These are phyloP conservation scores for Tagetes erecta DNA, from an alignment of 129 eudicot species.

Conservation along the genomic window DNA sequence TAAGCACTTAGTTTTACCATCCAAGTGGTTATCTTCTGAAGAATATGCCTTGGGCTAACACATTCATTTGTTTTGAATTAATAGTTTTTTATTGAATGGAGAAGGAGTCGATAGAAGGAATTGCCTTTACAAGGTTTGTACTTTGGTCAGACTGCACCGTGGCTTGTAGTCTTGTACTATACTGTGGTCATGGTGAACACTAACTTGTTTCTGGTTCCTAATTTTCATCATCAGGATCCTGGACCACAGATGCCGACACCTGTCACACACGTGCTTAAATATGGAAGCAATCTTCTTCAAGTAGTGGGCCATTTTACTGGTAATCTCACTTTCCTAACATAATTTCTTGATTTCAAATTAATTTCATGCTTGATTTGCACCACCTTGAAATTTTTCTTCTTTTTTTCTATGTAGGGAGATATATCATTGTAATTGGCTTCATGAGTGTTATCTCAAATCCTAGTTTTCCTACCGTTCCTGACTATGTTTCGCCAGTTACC, in stretches of 20 bases:
- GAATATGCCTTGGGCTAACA: slow-evolving; percentile 15
- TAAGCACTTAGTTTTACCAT: slow-evolving; percentile 26
- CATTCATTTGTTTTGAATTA: slow-evolving; percentile 10
- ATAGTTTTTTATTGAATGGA: slow-evolving; percentile 75
- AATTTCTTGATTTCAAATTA: background rate
- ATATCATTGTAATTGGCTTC: slow-evolving; percentile 56
- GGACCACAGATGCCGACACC: slow-evolving; percentile 82
- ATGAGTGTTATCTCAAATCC: slow-evolving; percentile 53
- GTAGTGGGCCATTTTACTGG: slow-evolving; percentile 83
- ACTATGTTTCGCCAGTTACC: slow-evolving; percentile 58
- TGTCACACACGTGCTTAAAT: slow-evolving; percentile 68
- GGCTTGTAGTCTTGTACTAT: slow-evolving; percentile 24
- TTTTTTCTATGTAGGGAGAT: slow-evolving; percentile 44
- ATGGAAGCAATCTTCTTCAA: slow-evolving; percentile 89
- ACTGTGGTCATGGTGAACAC: slow-evolving; percentile 18
- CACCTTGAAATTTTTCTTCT: slow-evolving; percentile 11
- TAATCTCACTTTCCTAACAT: slow-evolving; percentile 23
- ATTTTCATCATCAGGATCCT: slow-evolving; percentile 50
- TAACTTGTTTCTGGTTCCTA: slow-evolving; percentile 22
- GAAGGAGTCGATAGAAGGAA: slow-evolving; percentile 66
- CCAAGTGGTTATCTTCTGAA: background rate
- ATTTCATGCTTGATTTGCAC: background rate
- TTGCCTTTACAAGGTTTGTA: slow-evolving; percentile 55
- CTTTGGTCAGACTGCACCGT: slow-evolving; percentile 34
- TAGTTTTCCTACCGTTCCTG: slow-evolving; percentile 41